phyloP scores from a whole-genome alignment of 768 basidiomycete genomes.

The Termitomyces sp. region DNA sequence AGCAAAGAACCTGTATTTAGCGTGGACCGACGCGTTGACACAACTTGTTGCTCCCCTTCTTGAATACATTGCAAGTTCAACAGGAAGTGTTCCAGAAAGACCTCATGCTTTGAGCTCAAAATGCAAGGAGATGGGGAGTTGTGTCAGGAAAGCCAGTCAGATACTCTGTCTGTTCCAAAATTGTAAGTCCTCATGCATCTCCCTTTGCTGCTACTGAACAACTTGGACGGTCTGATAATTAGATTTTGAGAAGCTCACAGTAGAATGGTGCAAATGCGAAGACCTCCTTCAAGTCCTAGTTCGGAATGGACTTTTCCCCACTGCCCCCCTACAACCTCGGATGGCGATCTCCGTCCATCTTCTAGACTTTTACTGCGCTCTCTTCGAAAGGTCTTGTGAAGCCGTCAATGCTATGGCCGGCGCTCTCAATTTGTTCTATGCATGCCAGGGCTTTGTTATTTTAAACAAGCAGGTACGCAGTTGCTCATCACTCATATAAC shows the following conservation, averaged over 20 bases:
- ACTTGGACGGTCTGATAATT: too few species aligned
- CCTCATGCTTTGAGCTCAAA: not conserved
- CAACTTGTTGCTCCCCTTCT: not conserved
- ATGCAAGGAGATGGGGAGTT: not conserved
- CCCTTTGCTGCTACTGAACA: too few species aligned
- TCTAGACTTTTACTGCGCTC: constrained; percentile 8
- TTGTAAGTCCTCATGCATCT: not conserved
- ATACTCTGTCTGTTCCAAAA: not conserved
- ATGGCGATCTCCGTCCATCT: too few species aligned
- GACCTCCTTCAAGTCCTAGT: constrained; percentile 22
- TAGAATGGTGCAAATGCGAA: constrained; percentile 22
- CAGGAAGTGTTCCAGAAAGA: not conserved
- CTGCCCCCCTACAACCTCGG: constrained; percentile 17
- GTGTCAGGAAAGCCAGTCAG: not conserved
- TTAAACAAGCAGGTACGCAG: constrained; percentile 18
- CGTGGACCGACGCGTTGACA: not conserved
- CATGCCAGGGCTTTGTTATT: not conserved
- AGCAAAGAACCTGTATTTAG: not conserved
- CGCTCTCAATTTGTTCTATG: constrained; percentile 28
- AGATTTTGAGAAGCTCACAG: constrained; percentile 14
- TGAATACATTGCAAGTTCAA: not conserved
- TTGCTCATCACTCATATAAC: constrained; percentile 12
- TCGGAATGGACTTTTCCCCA: constrained; percentile 29
- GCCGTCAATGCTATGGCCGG: constrained; percentile 19
- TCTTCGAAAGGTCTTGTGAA: constrained; percentile 36